Evolutionary conservation across 495 filamentous ascomycete species (phyloP).

Genomic region (Talaromyces nanjingensis): DNA sequence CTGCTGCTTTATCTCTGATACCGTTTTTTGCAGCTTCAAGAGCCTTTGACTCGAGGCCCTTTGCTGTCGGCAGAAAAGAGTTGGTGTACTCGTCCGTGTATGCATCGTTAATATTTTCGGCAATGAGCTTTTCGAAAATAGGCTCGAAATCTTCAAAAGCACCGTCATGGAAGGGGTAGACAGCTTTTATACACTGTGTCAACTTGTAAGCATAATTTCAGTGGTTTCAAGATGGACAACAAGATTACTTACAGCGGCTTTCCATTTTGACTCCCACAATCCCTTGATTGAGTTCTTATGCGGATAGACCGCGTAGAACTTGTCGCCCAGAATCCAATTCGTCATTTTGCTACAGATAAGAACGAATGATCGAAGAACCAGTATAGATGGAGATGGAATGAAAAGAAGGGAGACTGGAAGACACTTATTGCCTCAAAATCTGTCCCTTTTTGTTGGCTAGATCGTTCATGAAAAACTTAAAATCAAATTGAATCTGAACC

Average conservation of each 20-base stretch:
- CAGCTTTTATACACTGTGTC: conserved; percentile 48
- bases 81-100: conserved; percentile 56
- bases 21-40: conserved; percentile 35
- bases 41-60: conserved; percentile 42
- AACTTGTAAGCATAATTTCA: conserved; percentile 9
- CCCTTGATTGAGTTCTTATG: conserved; percentile 69
- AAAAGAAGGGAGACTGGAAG: background rate
- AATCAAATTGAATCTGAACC: background rate
- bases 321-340: conserved; percentile 31
- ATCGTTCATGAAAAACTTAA: background rate
- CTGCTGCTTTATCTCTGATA: conserved; percentile 43
- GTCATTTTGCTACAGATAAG: background rate
- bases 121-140: conserved; percentile 59
- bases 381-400: background rate
- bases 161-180: conserved; percentile 79
- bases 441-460: background rate
- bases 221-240: background rate
- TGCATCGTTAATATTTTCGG: conserved; percentile 57
- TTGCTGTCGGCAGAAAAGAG: conserved; percentile 53
- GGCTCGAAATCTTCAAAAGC: conserved; percentile 62
- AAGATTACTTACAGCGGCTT: conserved; percentile 47
- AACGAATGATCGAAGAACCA: background rate
- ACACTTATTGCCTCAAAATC: background rate
- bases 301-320: conserved; percentile 30
- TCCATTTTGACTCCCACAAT: conserved; percentile 80